Evolutionary conservation across 2,329 filamentous ascomycete genomes (phyloP).

Genomic region (Cercospora zeina): DNA sequence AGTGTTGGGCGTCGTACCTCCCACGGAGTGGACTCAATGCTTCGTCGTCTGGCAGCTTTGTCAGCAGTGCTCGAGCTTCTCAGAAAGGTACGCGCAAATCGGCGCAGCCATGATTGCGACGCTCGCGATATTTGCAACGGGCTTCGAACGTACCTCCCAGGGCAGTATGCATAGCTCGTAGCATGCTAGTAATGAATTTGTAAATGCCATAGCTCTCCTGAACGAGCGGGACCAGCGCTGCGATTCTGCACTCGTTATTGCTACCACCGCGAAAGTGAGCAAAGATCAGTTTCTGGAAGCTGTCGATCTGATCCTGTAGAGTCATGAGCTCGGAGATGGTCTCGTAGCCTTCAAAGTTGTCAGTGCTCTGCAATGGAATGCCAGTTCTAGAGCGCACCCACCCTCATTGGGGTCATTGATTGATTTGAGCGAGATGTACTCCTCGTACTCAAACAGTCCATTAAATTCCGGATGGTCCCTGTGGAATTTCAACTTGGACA

Average conservation of each 20-base stretch:
- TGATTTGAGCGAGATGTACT: slow-evolving; percentile 95
- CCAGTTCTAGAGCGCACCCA: background rate
- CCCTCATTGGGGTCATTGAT: slow-evolving; percentile 96
- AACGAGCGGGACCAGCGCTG: slow-evolving; percentile 86
- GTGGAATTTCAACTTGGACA: slow-evolving; percentile 95
- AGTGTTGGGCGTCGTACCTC: slow-evolving; percentile 93
- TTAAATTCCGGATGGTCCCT: slow-evolving; percentile 97
- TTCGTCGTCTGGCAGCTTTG: slow-evolving; percentile 62
- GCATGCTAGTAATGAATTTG: slow-evolving; percentile 99
- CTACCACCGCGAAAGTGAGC: slow-evolving; percentile 88
- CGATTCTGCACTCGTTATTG: slow-evolving; percentile 96
- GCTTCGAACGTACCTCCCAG: slow-evolving; percentile 62
- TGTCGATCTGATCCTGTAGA: slow-evolving; percentile 95
- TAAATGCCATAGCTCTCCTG: slow-evolving; percentile 99
- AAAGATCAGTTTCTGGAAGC: slow-evolving; percentile 97
- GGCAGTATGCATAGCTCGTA: slow-evolving; percentile 88
- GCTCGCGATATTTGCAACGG: background rate
- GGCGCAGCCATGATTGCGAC: background rate
- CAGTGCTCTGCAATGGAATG: background rate
- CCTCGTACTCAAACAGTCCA: slow-evolving; percentile 97
- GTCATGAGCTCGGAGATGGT: slow-evolving; percentile 96
- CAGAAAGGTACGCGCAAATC: background rate
- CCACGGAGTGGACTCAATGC: slow-evolving; percentile 83
- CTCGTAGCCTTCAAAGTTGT: slow-evolving; percentile 67
- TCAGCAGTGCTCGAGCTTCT: background rate